A percentile compares a stretch with the other conserved stretches of the same genome.
Conservation (phyloP, 192 early-diverging fungal species). For the Podila clonocystis region DNA sequence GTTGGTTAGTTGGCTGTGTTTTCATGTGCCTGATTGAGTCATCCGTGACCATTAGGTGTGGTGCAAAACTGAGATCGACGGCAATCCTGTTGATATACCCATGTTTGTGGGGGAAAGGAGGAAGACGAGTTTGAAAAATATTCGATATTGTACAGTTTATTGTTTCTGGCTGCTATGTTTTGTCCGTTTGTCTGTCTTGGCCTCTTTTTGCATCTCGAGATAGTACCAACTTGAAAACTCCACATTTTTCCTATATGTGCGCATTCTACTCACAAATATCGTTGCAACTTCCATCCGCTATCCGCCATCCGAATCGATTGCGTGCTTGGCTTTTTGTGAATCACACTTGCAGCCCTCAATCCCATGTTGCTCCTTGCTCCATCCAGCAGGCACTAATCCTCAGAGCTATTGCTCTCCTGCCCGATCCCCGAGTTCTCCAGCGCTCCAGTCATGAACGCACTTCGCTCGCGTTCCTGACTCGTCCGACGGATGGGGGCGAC, state of each 20-base stretch:
- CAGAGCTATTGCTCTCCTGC: background rate
- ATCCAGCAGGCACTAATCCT: background rate
- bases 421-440: background rate
- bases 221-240: background rate
- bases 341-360: background rate
- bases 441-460: background rate
- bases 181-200: no score
- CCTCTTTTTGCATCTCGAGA: no score
- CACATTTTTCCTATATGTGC: background rate
- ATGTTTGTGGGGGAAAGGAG: no score
- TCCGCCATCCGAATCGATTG: constrained; percentile 26
- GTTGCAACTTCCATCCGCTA: constrained; percentile 36
- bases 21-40: no score
- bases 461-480: background rate
- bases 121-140: no score
- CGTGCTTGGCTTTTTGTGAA: background rate
- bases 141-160: no score
- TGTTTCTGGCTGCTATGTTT: no score
- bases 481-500: background rate
- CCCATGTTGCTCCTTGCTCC: background rate
- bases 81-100: no score
- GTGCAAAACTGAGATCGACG: no score
- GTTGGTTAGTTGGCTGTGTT: no score
- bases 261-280: background rate
- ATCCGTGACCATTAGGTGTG: no score